A percentile compares a stretch with the other conserved stretches of the same genome.
Evolutionary conservation across 345 rosid genomes (phyloP).

Genomic region (Adansonia digitata): DNA sequence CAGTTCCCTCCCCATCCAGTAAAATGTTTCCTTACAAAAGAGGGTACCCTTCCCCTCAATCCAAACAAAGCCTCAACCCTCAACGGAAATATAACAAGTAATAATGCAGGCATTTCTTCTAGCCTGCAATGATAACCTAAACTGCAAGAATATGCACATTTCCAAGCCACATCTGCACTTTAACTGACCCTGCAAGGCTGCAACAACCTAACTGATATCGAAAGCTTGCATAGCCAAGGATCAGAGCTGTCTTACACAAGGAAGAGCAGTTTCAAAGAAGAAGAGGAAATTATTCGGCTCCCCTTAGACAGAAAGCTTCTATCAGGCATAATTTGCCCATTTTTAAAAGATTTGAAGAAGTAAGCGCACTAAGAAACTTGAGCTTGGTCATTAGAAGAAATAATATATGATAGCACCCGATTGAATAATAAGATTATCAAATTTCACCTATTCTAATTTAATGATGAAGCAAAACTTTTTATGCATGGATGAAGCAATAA

Average conservation of each 20-base stretch:
- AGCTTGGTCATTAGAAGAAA: neutral
- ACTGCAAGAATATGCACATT: neutral
- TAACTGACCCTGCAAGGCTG: neutral
- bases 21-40: neutral
- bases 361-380: neutral
- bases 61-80: neutral
- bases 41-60: neutral
- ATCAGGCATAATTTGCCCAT: neutral
- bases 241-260: neutral
- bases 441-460: neutral
- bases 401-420: neutral
- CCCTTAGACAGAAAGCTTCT: neutral
- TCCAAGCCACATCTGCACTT: too few species aligned
- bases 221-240: neutral
- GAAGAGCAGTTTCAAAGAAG: neutral
- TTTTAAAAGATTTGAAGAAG: neutral
- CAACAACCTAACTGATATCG: neutral
- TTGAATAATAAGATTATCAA: neutral
- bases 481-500: neutral
- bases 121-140: neutral
- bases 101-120: neutral
- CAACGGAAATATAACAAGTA: neutral
- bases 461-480: neutral
- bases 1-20: neutral
- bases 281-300: neutral